These are phyloP conservation scores for Flaveria floridana DNA, from an alignment of 140 eudicot genomes.

Conservation along the genomic window DNA sequence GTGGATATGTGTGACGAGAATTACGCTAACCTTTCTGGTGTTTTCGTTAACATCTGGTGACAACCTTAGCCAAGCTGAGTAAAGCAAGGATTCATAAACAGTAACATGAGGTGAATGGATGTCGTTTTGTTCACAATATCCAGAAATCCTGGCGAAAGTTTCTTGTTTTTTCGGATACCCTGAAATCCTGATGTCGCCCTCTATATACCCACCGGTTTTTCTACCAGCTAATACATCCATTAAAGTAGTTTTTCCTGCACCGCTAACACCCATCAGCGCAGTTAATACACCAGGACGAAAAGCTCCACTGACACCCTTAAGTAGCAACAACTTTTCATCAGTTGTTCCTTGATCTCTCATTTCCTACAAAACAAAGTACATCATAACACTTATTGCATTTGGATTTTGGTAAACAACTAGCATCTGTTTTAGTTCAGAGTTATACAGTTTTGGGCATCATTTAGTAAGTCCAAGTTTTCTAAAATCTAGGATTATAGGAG, in stretches of 20 bases:
- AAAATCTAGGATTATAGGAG: not conserved
- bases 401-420: not conserved
- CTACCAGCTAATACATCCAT: conserved; percentile 68
- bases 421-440: not conserved
- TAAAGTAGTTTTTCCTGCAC: conserved; percentile 63
- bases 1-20: not conserved
- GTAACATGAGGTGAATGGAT: conserved; percentile 69
- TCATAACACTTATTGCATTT: not conserved
- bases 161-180: conserved; percentile 67
- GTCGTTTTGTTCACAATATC: conserved; percentile 64
- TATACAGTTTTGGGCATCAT: not conserved
- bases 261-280: conserved; percentile 67
- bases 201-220: conserved; percentile 63
- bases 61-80: conserved; percentile 67
- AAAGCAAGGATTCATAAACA: conserved; percentile 49
- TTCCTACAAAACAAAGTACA: conserved; percentile 39
- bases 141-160: conserved; percentile 57
- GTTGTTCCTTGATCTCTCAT: conserved; percentile 58
- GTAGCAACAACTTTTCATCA: conserved; percentile 48
- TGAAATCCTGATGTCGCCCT: conserved; percentile 50
- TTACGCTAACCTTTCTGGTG: conserved; percentile 42
- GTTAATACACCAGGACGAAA: conserved; percentile 62
- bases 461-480: not conserved
- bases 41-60: conserved; percentile 39
- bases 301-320: conserved; percentile 61